Evolutionary conservation across 2,329 filamentous ascomycete genomes (phyloP), one percentile per base, ranked within the genome.

Genomic region (Juglanconis oblonga): DNA sequence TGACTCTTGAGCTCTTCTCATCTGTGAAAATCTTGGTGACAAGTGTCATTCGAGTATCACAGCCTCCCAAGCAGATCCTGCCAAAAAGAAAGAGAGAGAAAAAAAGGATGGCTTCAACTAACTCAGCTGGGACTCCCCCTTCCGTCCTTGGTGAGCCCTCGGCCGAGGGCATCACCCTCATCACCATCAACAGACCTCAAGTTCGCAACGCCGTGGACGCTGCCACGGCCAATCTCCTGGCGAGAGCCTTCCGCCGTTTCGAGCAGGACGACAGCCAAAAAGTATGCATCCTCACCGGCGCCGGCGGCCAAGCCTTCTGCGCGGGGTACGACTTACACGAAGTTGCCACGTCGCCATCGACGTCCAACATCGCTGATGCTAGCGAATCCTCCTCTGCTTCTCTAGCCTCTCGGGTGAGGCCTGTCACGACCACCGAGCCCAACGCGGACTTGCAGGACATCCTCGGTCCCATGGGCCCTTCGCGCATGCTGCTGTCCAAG

Each of bases 151-250:
- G 55, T 29, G 57, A 53, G 50, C 50, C 57, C 3, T 49, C 68
- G 17, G 9, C 57, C 0, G 67, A 72, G 1, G 81, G 81, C 51
- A 81, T 86, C 65, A 81, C 81, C 0, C 79, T 75, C n/a, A 81
- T 86, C 58, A 76, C 79, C n/a, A 77, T 86, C 64, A 78, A 81
- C 68, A 77, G 82, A n/a, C 73, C 73, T 0, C 68, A 77, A 11
- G 73, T 76, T 31, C 76, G 77, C 55, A 86, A 86, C 65, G 83
- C 82, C 11, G 76, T 86, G 45, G 76, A 85, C 63, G 69, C 72
- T 2, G 60, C 73, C 1, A 83, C 82, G 4, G 81, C 77, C 3
- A 70, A 70, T 35, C 76, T 76, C 40, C 76, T 86, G 5, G 77
- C 78, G 32, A 66, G 73, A 0, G 78, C 80, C 5, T 77, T 86